Percentiles rank a stretch among this genome's conserved stretches.
These are phyloP conservation scores for Plantago rigida DNA, from an alignment of 305 asterid species.

Conservation along the genomic window DNA sequence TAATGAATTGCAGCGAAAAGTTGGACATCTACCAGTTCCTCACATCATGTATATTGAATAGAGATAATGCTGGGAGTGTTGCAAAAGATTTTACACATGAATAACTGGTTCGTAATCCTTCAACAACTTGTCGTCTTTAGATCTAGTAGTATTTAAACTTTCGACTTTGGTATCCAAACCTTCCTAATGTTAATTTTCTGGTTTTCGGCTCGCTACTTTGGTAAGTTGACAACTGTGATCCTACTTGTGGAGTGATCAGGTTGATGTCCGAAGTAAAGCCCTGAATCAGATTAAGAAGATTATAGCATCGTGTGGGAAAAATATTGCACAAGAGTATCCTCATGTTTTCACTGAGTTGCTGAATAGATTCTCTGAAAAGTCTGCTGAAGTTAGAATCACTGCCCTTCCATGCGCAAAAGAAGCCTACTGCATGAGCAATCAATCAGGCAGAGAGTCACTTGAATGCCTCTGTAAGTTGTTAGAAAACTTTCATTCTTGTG, in stretches of 20 bases:
- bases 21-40: constrained; percentile 54
- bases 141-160: too few species aligned
- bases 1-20: constrained; percentile 49
- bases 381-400: constrained; percentile 67
- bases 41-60: constrained; percentile 60
- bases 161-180: too few species aligned
- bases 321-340: constrained; percentile 49
- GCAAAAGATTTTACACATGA: constrained; percentile 68
- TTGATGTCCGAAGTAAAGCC: constrained; percentile 87
- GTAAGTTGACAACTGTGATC: constrained; percentile 16
- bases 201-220: too few species aligned
- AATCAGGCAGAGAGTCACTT: constrained; percentile 46
- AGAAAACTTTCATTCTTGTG: constrained; percentile 16
- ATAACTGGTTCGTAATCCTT: constrained; percentile 54
- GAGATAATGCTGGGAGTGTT: constrained; percentile 55
- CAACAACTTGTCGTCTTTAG: constrained; percentile 16
- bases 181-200: too few species aligned
- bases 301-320: constrained; percentile 52
- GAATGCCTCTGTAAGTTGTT: constrained; percentile 58
- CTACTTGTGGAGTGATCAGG: constrained; percentile 80
- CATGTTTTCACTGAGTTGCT: constrained; percentile 51
- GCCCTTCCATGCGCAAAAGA: constrained; percentile 74
- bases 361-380: constrained; percentile 76
- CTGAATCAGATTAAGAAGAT: constrained; percentile 55
- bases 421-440: constrained; percentile 42